phyloP scores from a whole-genome alignment of 495 filamentous ascomycete genomes.

The Tuber calosporum region DNA sequence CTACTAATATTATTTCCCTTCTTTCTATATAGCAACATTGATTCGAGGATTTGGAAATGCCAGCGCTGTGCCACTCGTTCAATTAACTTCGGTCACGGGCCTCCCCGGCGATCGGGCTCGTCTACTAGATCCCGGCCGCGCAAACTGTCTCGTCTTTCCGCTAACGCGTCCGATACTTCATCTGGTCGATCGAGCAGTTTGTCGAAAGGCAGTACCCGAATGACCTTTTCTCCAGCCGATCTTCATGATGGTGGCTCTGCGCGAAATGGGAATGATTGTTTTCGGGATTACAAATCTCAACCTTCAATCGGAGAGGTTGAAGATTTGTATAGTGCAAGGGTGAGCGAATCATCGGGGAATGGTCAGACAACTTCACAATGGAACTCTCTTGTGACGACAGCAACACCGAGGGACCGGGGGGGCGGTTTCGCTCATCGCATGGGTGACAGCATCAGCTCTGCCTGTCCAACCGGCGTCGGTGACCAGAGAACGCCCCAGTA shows the following conservation, averaged over 20 bases:
- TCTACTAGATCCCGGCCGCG: background rate
- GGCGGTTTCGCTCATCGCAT: background rate
- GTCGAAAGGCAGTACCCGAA: background rate
- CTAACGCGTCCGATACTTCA: background rate
- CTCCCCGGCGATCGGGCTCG: background rate
- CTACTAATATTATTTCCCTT: background rate
- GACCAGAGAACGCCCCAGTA: background rate
- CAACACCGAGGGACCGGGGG: background rate
- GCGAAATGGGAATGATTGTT: background rate
- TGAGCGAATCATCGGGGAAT: background rate
- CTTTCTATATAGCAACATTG: conserved; percentile 12
- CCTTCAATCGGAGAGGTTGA: background rate
- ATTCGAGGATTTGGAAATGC: conserved; percentile 26
- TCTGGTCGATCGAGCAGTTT: background rate
- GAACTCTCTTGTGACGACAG: background rate
- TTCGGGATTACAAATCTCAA: background rate
- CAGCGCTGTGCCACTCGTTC: conserved; percentile 20
- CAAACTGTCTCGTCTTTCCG: background rate
- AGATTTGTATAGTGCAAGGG: background rate
- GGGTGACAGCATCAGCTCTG: background rate
- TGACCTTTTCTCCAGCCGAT: background rate
- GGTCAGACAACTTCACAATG: background rate
- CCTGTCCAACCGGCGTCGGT: background rate
- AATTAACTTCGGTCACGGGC: background rate
- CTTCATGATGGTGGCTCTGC: background rate